Evolutionary conservation across 1,284 basidiomycete genomes (phyloP).

Genomic region (Tilletia walkeri): DNA sequence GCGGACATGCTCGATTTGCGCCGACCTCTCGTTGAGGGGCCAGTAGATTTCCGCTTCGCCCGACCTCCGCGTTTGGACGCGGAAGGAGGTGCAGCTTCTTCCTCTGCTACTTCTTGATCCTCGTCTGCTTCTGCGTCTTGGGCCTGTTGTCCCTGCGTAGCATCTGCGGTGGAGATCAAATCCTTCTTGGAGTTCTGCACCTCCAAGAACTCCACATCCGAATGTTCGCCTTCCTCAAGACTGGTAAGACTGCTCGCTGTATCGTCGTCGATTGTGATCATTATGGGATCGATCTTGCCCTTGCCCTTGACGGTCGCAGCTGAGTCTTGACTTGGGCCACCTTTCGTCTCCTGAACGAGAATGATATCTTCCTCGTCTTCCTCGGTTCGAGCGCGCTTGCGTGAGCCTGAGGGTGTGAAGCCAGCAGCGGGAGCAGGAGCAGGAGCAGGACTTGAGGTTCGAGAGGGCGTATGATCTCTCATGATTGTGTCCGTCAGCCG

Average conservation of each 20-base stretch:
- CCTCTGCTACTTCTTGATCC: no score
- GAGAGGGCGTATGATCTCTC: background rate
- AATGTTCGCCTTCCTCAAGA: conserved; percentile 3
- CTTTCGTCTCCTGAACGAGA: background rate
- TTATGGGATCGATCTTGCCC: background rate
- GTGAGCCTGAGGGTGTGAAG: background rate
- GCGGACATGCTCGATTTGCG: no score
- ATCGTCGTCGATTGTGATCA: background rate
- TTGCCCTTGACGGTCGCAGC: background rate
- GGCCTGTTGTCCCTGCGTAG: no score
- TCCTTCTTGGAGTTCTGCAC: background rate
- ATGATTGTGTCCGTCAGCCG: no score
- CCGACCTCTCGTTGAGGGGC: no score
- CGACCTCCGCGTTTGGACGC: no score
- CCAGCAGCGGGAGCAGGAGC: background rate
- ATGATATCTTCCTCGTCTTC: background rate
- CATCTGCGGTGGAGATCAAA: no score
- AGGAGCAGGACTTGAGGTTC: background rate
- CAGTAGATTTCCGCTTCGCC: no score
- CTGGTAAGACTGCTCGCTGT: conserved; percentile 12
- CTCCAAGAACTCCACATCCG: background rate
- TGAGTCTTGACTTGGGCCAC: background rate
- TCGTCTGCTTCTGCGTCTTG: no score
- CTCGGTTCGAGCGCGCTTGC: background rate
- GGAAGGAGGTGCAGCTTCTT: no score